Evolutionary conservation across 805 yeast genomes (phyloP).

Genomic region (Metschnikowia lochheadii): DNA sequence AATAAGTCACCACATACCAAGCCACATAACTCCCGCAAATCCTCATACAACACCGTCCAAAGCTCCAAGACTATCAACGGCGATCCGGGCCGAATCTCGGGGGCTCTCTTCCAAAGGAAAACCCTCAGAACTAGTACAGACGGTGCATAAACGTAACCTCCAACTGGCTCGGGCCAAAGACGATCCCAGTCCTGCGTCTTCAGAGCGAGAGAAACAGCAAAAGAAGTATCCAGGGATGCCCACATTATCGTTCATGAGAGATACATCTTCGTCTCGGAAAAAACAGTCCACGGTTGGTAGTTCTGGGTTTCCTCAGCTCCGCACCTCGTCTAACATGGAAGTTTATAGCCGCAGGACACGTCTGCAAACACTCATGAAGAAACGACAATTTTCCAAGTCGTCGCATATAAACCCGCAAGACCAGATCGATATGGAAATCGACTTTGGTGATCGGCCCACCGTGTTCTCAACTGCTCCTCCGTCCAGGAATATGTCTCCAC

Average conservation of each 20-base stretch:
- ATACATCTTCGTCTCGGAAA: conserved; percentile 35
- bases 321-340: conserved; percentile 14
- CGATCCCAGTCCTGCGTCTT: background rate
- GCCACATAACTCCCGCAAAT: conserved; percentile 10
- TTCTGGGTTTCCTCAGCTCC: conserved; percentile 5
- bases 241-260: conserved; percentile 38
- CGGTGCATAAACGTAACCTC: conserved; percentile 12
- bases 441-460: conserved; percentile 9
- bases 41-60: conserved; percentile 20
- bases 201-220: conserved; percentile 6
- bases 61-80: conserved; percentile 18
- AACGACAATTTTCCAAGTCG: conserved; percentile 8
- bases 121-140: background rate
- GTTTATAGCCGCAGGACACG: conserved; percentile 9
- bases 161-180: conserved; percentile 6
- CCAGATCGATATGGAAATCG: background rate
- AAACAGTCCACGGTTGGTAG: conserved; percentile 19
- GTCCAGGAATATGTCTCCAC: conserved; percentile 7
- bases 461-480: conserved; percentile 10
- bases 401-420: background rate
- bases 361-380: conserved; percentile 11
- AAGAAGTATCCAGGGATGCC: conserved; percentile 11
- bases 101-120: conserved; percentile 4
- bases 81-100: conserved; percentile 22
- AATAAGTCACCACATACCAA: no score